phyloP scores from a whole-genome alignment of 805 yeast genomes.

The Starmerella lactis-condensi region DNA sequence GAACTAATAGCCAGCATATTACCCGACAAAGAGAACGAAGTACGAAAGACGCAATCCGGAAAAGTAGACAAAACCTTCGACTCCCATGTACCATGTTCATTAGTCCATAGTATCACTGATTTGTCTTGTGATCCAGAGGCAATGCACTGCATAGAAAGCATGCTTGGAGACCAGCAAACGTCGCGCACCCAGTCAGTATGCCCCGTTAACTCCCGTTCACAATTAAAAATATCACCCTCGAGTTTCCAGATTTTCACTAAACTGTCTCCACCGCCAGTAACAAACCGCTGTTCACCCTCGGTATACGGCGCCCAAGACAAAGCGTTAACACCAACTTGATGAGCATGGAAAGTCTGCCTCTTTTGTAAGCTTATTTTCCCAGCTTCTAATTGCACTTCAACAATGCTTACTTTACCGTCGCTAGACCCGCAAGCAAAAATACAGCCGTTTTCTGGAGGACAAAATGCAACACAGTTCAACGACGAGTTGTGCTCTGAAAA shows the following conservation, averaged over 20 bases:
- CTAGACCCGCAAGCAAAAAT: constrained; percentile 75
- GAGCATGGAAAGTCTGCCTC: constrained; percentile 43
- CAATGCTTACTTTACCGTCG: constrained; percentile 79
- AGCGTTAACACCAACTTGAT: constrained; percentile 81
- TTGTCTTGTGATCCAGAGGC: constrained; percentile 96
- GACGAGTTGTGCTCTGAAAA: constrained; percentile 83
- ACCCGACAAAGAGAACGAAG: constrained; percentile 92
- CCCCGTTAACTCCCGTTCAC: constrained; percentile 67
- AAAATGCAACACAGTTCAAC: constrained; percentile 90
- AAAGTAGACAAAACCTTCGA: constrained; percentile 65
- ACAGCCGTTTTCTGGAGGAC: constrained; percentile 94
- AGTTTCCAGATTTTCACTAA: constrained; percentile 78
- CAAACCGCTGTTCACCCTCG: constrained; percentile 44
- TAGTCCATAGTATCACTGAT: constrained; percentile 89
- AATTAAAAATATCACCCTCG: constrained; percentile 42
- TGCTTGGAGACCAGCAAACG: constrained; percentile 93
- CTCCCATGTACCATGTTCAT: constrained; percentile 51
- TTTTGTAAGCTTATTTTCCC: constrained; percentile 28
- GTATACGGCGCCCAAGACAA: constrained; percentile 71
- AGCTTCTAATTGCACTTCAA: constrained; percentile 75
- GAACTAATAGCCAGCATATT: constrained; percentile 88
- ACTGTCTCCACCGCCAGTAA: constrained; percentile 90
- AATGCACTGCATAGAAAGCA: constrained; percentile 67
- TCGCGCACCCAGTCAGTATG: constrained; percentile 98
- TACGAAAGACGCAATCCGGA: constrained; percentile 97